These are phyloP conservation scores for Zalaria obscura DNA, from an alignment of 2,329 filamentous ascomycete species.

Conservation along the genomic window DNA sequence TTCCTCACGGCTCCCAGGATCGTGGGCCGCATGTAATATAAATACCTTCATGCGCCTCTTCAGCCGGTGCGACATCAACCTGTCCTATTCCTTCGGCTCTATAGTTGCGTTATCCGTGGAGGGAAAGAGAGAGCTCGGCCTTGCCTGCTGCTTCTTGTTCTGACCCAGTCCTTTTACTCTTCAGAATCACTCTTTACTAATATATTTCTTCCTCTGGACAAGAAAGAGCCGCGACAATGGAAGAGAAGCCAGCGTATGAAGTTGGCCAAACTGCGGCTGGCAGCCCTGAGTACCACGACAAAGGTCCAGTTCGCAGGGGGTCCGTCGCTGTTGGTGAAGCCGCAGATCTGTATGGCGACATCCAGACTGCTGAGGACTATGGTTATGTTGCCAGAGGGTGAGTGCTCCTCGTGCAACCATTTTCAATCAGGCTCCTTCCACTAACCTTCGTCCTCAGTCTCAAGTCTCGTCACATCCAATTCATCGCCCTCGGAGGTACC, in stretches of 20 bases:
- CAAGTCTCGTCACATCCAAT: constrained; percentile 42
- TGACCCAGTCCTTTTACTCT: not conserved
- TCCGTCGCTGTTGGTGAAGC: constrained; percentile 26
- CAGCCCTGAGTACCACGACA: constrained; percentile 1
- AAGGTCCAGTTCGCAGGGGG: constrained; percentile 5
- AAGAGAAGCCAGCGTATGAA: constrained; percentile 4
- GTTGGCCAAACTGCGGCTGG: constrained; percentile 1
- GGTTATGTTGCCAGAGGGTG: constrained; percentile 36
- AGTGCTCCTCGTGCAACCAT: constrained; percentile 15
- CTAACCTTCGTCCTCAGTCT: constrained; percentile 10
- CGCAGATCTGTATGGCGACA: constrained; percentile 37
- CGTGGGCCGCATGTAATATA: too few species aligned
- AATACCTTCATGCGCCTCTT: too few species aligned
- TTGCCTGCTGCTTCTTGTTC: not conserved
- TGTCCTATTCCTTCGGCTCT: too few species aligned
- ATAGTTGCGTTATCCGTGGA: too few species aligned
- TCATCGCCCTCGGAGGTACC: constrained; percentile 45
- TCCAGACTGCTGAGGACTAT: constrained; percentile 35
- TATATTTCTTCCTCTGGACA: not conserved
- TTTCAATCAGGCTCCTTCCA: constrained; percentile 6
- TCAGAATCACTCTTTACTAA: not conserved
- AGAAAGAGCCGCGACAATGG: not conserved
- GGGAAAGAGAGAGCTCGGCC: too few species aligned
- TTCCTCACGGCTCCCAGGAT: too few species aligned
- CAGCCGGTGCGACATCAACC: too few species aligned